These are phyloP conservation scores for Echinosophora koreensis DNA, from an alignment of 306 rosid species.

Conservation along the genomic window DNA sequence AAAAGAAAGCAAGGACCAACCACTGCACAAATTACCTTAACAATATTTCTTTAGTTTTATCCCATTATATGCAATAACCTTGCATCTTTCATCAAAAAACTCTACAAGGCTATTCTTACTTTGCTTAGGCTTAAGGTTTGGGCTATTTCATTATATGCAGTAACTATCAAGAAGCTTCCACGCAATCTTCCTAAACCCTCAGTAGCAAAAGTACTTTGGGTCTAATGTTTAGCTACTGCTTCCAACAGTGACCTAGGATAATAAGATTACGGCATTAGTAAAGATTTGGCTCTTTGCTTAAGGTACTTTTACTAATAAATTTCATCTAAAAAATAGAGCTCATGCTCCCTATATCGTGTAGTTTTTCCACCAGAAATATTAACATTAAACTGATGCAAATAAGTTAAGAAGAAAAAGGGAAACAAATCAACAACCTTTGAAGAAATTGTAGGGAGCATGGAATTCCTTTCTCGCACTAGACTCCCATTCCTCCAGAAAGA, in stretches of 20 bases:
- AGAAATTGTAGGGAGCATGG: conserved; percentile 99
- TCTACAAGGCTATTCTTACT: not conserved
- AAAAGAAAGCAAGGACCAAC: not conserved
- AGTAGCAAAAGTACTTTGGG: not conserved
- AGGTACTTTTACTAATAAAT: not conserved
- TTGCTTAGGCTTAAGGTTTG: not conserved
- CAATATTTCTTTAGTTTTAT: too few species aligned
- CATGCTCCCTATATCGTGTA: not conserved
- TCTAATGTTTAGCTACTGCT: not conserved
- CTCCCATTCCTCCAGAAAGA: conserved; percentile 99
- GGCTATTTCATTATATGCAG: not conserved
- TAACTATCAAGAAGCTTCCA: conserved; percentile 16
- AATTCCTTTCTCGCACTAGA: conserved; percentile 87
- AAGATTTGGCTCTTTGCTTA: not conserved
- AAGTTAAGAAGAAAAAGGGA: conserved; percentile 18
- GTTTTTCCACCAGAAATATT: not conserved
- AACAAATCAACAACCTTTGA: conserved; percentile 69
- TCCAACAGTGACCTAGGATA: conserved; percentile 20
- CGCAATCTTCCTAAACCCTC: not conserved
- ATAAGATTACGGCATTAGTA: conserved; percentile 4
- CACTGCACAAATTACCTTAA: too few species aligned
- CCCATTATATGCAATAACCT: not conserved
- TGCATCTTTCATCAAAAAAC: not conserved
- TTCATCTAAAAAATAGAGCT: conserved; percentile 14
- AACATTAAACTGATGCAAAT: conserved; percentile 17